Percentiles rank a stretch among this genome's conserved stretches.
Conservation (phyloP, 2,329 filamentous ascomycete species). For the Akanthomyces dipterigenus region DNA sequence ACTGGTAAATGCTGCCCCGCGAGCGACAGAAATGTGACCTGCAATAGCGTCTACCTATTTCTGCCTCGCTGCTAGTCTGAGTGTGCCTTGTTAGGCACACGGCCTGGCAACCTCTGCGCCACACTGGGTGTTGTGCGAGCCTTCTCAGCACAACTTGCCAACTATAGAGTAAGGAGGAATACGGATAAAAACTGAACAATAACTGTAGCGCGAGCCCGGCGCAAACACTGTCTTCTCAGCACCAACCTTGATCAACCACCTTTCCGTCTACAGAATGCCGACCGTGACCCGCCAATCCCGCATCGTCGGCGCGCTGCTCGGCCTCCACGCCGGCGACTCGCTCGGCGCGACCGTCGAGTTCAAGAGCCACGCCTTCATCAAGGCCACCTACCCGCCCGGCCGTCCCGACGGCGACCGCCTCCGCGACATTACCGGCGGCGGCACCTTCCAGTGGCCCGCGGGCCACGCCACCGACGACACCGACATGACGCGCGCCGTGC, state of each 20-base stretch:
- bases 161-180: neutral
- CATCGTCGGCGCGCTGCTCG: constrained; percentile 37
- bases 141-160: neutral
- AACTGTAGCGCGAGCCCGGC: neutral
- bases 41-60: too few relatives aligned
- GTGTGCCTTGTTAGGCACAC: too few relatives aligned
- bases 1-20: too few relatives aligned
- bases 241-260: neutral
- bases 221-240: neutral
- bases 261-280: neutral
- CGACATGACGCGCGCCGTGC: constrained; percentile 38
- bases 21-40: too few relatives aligned
- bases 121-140: neutral
- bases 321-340: constrained; percentile 39
- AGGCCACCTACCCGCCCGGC: constrained; percentile 23
- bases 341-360: constrained; percentile 42
- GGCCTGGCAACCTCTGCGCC: constrained; percentile 1
- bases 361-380: constrained; percentile 26
- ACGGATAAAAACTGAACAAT: neutral
- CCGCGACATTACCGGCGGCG: constrained; percentile 38
- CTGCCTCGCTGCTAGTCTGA: too few relatives aligned
- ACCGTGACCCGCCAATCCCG: constrained; percentile 18
- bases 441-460: constrained; percentile 33
- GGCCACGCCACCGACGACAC: constrained; percentile 43
- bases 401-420: constrained; percentile 20